These are phyloP conservation scores for Neurospora intermedia DNA, from an alignment of 495 filamentous ascomycete genomes.

Conservation along the genomic window DNA sequence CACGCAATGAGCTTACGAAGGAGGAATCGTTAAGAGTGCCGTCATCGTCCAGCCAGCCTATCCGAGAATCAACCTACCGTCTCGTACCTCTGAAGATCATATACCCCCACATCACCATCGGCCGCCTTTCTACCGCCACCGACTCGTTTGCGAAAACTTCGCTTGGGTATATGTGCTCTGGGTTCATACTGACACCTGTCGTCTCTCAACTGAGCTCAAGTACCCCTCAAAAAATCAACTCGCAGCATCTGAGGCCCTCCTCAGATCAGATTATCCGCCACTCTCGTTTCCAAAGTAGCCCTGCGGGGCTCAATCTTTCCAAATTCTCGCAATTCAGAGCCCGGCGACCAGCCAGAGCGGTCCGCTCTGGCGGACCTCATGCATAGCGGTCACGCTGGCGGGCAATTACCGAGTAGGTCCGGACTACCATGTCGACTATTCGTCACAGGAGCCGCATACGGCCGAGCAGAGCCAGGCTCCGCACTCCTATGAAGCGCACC, in stretches of 20 bases:
- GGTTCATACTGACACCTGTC: constrained; percentile 17
- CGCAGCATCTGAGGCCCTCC: constrained; percentile 3
- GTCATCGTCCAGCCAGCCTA: constrained; percentile 21
- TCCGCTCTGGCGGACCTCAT: constrained; percentile 65
- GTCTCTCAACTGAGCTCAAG: constrained; percentile 1
- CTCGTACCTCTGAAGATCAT: not conserved
- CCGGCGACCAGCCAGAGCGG: constrained; percentile 58
- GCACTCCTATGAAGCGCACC: constrained; percentile 43
- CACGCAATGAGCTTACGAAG: constrained; percentile 28
- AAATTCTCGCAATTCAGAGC: constrained; percentile 43
- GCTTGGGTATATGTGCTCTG: constrained; percentile 28
- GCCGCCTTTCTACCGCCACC: constrained; percentile 16
- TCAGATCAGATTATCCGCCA: constrained; percentile 5
- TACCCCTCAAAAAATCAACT: constrained; percentile 1
- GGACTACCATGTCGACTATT: constrained; percentile 55
- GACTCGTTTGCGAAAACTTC: constrained; percentile 13
- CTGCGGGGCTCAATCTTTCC: constrained; percentile 35
- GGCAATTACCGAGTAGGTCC: constrained; percentile 48
- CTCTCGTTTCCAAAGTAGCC: constrained; percentile 23
- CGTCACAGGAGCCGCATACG: constrained; percentile 47
- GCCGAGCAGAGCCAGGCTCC: constrained; percentile 41
- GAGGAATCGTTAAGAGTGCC: constrained; percentile 15
- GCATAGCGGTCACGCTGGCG: constrained; percentile 57
- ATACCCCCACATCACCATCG: constrained; percentile 4
- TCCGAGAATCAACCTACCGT: constrained; percentile 14